Evolutionary conservation across 1,284 basidiomycete genomes (phyloP).

Genomic region (Moniliophthora roreri): DNA sequence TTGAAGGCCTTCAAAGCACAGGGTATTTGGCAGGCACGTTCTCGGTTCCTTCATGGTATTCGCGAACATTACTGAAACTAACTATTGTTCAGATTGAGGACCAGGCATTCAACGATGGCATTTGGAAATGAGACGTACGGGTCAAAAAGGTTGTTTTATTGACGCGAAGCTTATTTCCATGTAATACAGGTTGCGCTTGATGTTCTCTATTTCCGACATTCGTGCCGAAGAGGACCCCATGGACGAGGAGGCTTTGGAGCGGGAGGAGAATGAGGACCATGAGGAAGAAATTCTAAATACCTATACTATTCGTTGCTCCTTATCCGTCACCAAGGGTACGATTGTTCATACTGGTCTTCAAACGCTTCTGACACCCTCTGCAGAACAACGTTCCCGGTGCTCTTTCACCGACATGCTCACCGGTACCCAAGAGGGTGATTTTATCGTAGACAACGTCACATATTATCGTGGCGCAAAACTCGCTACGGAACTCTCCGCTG

Average conservation of each 20-base stretch:
- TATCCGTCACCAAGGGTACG: conserved; percentile 86
- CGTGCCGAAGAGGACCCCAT: conserved; percentile 31
- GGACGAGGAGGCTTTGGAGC: conserved; percentile 28
- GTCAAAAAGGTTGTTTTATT: conserved; percentile 4
- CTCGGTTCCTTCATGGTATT: neutral
- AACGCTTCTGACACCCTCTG: conserved; percentile 3
- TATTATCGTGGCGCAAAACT: conserved; percentile 77
- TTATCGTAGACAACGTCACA: conserved; percentile 87
- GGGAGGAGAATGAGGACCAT: conserved; percentile 36
- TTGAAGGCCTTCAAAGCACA: conserved; percentile 73
- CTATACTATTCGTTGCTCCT: conserved; percentile 76
- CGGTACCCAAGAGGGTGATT: conserved; percentile 83
- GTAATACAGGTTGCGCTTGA: conserved; percentile 64
- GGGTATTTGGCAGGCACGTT: conserved; percentile 74
- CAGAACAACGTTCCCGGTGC: conserved; percentile 57
- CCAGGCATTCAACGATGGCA: conserved; percentile 76
- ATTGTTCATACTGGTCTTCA: conserved; percentile 7
- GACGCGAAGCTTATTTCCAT: neutral
- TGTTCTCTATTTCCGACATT: conserved; percentile 85
- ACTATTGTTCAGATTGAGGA: conserved; percentile 65
- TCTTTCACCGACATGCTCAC: conserved; percentile 78
- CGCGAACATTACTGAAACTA: conserved; percentile 2
- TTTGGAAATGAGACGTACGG: conserved; percentile 92
- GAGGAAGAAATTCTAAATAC: conserved; percentile 41
- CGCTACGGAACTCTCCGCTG: conserved; percentile 80